Evolutionary conservation across 805 yeast species (phyloP), one percentile per base, ranked within the genome.

Genomic region (Candida maltosa): DNA sequence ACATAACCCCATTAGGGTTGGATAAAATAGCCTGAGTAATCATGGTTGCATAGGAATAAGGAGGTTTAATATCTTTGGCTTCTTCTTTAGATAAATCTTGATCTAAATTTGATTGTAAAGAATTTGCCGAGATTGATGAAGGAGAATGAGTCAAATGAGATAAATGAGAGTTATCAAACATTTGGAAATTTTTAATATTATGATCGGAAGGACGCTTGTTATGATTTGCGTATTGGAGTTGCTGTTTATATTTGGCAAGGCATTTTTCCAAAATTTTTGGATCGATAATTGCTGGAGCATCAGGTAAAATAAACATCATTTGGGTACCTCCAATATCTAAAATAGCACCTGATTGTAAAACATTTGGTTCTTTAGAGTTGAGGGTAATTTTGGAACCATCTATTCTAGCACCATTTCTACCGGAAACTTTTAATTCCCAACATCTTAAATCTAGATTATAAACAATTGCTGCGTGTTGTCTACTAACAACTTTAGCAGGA

Each of bases 281-380:
- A 42, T 84, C 75, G 6, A 89, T 70, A 22, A 61, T 64, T 3
- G 96, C 96, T 9, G 78, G 77, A 4, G 86, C 79, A 56, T 89
- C 97, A 2, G 99, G 99, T 46, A 93, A 68, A 25, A 93, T 93
- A 55, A 93, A 93, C 95, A 93, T 91, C 97, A 93, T 93, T 61
- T 93, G 97, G 8, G 96, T 88, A 5, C 97, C 97, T 12, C 97
- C 97, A 30, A 93, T 80, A 51, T 93, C 99, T 38, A 93, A 62
- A 12, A 93, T 78, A 27, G 91, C 85, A n/a, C 98, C 98, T 2
- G 94, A 82, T 34, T 75, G 73, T 37, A 93, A 70, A 9, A 80
- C 73, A 10, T 81, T 72, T 3, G 79, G 68, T 4, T 65, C 58
- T 26, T 60, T 48, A 4, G 71, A 60, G 4, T 80, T 82, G 21